Base-by-base conservation (phyloP, 2,329 filamentous ascomycete genomes). In the Penicillium aurantiogriseum region DNA sequence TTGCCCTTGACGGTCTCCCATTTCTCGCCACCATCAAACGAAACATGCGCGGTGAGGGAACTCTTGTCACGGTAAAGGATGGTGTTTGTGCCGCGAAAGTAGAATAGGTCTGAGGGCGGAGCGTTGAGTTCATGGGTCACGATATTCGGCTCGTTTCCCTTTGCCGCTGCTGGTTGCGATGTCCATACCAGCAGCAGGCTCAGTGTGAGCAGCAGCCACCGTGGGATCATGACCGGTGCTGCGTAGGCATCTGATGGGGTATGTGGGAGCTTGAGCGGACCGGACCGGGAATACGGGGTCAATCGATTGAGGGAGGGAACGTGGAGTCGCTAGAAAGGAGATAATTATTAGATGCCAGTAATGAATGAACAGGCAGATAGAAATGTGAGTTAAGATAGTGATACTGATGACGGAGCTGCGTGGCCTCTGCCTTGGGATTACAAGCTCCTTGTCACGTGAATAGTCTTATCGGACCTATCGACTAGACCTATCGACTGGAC, bases 61-160 rank as follows among this genome's bases (percentile, higher is more conserved):
- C 81, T 74, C 49, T 79, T 70, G 71, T 96, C 89, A 67, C 88
- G 86, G 70, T 91, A 87, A 45, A 97, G 76, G 58, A 96, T 81
- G 51, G 89, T 85, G 72, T 96, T 88, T 64, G 90, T 92, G 73
- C 93, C 90, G 69, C 94, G 88, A 71, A 99, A 97, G 77, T 96
- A 99, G 77, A 89, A 89, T 63, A 97, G 79, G 71, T 87, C 86
- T 53, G 77, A 72, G 0, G 91, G 90, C 53, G 81, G 76, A 67
- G 86, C 80, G 44, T 88, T 79, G 76, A 97, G 90, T 46, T 82
- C 76, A 52, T 80, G 89, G 58, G 81, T 77, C 60, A 82, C 80
- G 67, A 96, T 82, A 55, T 81, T 81, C 25, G 92, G 92, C 48
- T 81, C 80, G 69, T 87, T 83, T 40, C 66, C 65, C 62, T 82